Conservation (phyloP, 2,329 filamentous ascomycete genomes). For the Penicillium expansum region DNA sequence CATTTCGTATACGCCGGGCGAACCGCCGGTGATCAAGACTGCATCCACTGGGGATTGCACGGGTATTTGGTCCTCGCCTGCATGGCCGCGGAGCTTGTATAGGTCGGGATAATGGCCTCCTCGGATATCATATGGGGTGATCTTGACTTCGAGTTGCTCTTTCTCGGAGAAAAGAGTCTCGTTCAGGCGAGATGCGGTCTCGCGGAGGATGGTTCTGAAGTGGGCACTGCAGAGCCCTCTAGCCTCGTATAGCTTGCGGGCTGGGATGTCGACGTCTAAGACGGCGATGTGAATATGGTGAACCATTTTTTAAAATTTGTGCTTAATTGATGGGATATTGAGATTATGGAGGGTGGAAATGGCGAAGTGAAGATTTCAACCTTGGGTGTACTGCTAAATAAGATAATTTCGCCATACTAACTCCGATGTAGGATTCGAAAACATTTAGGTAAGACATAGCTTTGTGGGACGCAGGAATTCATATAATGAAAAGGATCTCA, state of each 20-base stretch:
- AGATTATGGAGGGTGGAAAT: neutral
- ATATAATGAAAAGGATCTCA: conserved; percentile 12
- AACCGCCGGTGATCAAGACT: conserved; percentile 35
- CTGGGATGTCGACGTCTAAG: conserved; percentile 28
- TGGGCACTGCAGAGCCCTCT: conserved; percentile 27
- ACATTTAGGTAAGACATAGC: conserved; percentile 16
- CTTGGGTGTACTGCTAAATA: neutral
- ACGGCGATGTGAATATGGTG: conserved; percentile 27
- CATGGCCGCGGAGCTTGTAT: conserved; percentile 18
- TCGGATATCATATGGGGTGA: conserved; percentile 27
- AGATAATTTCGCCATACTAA: neutral
- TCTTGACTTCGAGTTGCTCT: conserved; percentile 19
- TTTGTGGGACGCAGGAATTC: neutral
- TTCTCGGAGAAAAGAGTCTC: conserved; percentile 11
- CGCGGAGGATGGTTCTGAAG: conserved; percentile 25
- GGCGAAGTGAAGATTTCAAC: neutral
- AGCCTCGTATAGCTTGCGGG: conserved; percentile 25
- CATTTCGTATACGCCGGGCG: conserved; percentile 29
- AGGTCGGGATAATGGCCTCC: conserved; percentile 28
- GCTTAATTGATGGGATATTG: neutral
- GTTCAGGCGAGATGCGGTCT: conserved; percentile 24
- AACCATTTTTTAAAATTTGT: conserved; percentile 14
- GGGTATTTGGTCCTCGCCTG: conserved; percentile 9
- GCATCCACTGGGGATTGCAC: conserved; percentile 25
- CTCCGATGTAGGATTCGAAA: neutral